These are phyloP conservation scores for Penicillium ucsense DNA, from an alignment of 495 filamentous ascomycete species.

Conservation along the genomic window DNA sequence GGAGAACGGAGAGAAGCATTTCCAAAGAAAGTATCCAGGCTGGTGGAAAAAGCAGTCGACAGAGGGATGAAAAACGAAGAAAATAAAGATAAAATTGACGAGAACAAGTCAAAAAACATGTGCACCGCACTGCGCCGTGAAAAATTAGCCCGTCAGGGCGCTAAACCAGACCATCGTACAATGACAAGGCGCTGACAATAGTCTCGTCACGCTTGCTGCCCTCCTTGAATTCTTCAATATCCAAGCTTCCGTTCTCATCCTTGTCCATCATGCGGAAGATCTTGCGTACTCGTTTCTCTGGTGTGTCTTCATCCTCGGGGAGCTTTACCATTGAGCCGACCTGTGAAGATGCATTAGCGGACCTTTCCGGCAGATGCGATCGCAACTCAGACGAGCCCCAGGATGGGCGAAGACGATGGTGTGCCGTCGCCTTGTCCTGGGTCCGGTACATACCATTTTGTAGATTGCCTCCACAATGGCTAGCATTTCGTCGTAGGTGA, in stretches of 20 bases:
- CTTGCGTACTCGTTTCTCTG: conserved; percentile 94
- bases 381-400: too few species aligned
- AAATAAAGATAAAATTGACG: not conserved
- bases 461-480: conserved; percentile 98
- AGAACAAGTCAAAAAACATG: conserved; percentile 5
- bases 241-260: conserved; percentile 89
- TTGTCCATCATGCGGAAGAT: conserved; percentile 99
- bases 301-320: conserved; percentile 96
- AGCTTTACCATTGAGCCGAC: conserved; percentile 99
- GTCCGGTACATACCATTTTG: conserved; percentile 70
- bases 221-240: conserved; percentile 97
- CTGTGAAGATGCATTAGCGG: conserved; percentile 29
- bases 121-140: conserved; percentile 21
- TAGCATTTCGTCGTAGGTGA: conserved; percentile 98
- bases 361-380: too few species aligned
- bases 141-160: conserved; percentile 1
- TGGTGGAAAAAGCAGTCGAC: not conserved
- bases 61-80: not conserved
- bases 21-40: not conserved
- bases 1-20: too few species aligned
- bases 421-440: not conserved
- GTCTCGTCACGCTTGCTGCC: conserved; percentile 97
- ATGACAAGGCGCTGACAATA: conserved; percentile 92
- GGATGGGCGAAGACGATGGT: too few species aligned
- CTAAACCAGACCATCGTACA: conserved; percentile 92